phyloP scores from a whole-genome alignment of 2,329 filamentous ascomycete species.

The Clonostachys solani region DNA sequence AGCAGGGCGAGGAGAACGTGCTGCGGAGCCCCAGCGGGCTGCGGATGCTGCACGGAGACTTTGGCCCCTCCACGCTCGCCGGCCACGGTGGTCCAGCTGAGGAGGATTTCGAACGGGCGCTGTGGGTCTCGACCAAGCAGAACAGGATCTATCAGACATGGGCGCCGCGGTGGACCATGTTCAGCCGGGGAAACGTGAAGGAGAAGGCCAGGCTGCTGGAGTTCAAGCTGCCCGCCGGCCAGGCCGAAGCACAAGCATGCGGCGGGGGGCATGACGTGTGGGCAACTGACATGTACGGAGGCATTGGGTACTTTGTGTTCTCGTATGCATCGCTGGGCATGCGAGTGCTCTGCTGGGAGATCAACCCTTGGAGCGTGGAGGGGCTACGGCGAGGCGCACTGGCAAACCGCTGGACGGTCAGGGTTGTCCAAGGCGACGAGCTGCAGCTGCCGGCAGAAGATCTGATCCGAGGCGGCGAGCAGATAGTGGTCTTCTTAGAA shows the following conservation, averaged over 20 bases:
- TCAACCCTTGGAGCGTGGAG: conserved; percentile 86
- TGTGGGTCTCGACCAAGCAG: conserved; percentile 78
- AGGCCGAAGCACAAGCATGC: not conserved
- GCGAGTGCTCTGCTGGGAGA: conserved; percentile 79
- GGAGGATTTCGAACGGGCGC: conserved; percentile 59
- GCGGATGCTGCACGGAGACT: conserved; percentile 67
- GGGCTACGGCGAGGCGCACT: conserved; percentile 72
- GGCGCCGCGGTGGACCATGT: conserved; percentile 92
- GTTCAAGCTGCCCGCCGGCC: conserved; percentile 28
- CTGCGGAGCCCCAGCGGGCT: conserved; percentile 71
- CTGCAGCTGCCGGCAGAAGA: conserved; percentile 29
- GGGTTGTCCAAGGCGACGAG: conserved; percentile 41
- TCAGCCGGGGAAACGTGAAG: conserved; percentile 82
- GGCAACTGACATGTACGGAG: conserved; percentile 82
- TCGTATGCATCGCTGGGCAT: conserved; percentile 72
- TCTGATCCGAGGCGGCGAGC: conserved; percentile 36
- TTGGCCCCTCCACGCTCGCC: conserved; percentile 46
- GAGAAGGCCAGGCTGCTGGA: conserved; percentile 76
- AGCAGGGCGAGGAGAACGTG: conserved; percentile 52
- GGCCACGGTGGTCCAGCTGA: not conserved
- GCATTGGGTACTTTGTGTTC: conserved; percentile 92
- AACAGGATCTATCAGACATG: conserved; percentile 80
- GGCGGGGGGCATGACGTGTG: conserved; percentile 27
- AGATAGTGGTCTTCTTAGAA: conserved; percentile 65
- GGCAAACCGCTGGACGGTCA: conserved; percentile 62